Conservation (phyloP, 2,329 filamentous ascomycete genomes). For the Fusarium temperatum region DNA sequence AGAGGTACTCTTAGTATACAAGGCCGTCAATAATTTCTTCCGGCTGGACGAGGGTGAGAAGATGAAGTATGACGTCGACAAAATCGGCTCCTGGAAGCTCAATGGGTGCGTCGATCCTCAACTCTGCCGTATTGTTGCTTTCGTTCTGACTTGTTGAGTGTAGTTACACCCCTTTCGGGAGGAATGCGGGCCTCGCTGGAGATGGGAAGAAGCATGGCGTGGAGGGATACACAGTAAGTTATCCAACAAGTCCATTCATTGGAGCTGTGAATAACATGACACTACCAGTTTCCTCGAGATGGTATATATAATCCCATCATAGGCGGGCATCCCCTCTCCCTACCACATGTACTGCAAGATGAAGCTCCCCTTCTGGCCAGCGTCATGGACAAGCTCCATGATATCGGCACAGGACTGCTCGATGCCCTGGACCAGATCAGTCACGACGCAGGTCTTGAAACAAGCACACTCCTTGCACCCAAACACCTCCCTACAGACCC, state of each 20-base stretch:
- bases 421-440: background rate
- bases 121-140: background rate
- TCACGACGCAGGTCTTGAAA: background rate
- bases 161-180: background rate
- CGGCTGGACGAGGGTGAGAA: background rate
- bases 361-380: background rate
- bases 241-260: accelerated
- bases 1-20: background rate
- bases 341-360: background rate
- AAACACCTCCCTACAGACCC: background rate
- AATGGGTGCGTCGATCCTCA: background rate
- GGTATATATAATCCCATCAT: background rate
- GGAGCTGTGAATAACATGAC: background rate
- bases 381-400: background rate
- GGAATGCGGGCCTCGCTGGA: background rate
- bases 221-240: background rate
- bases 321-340: background rate
- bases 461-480: background rate
- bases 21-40: background rate
- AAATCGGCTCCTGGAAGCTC: background rate
- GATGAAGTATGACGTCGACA: background rate
- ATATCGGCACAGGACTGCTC: background rate
- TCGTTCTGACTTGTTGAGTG: background rate
- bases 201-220: background rate
- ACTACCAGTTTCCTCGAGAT: background rate